Base-by-base conservation (phyloP, 2,329 filamentous ascomycete species). In the Fusarium pseudonygamai region DNA sequence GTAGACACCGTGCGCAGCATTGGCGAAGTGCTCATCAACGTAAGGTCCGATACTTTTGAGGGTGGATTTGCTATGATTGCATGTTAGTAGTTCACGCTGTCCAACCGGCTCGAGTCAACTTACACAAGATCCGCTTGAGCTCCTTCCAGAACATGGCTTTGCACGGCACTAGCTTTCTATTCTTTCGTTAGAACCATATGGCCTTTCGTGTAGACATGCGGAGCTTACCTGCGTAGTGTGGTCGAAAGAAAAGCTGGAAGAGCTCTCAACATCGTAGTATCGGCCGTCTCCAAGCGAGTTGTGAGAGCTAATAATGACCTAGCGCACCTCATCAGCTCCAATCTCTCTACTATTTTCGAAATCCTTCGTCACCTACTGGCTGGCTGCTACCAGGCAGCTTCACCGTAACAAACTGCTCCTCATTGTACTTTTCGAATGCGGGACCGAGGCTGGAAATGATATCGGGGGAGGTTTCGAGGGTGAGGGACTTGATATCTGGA, bases 341-440 rank as follows among this genome's bases (percentile, higher is more conserved):
- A 14, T 15, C 43, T 39, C 34, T n/a, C 24, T 46, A 14, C 24
- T 46, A 14, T 24, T 45, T 24, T 24, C 22, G 22, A 20, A 9
- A 20, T 32, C 42, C 26, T 52, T 59, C 34, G 24, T 60, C 37
- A 77, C 82, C 53, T 64, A 85, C 84, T 61, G 80, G 78, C 82
- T 94, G 91, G 82, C 91, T 96, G 80, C 93, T 90, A 36, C 95
- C 95, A 1, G 96, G 96, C 63, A 99, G 89, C 87, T 97, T 97
- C 71, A 94, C 92, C 22, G 95, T 95, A 55, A 91, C 85, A 82
- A 98, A 93, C 83, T 99, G 96, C 83, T 95, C 93, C 84, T 99
- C 96, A 79, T 98, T 98, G 88, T 99, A 98, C 83, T 93, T 94
- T 84, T 95, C 88, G 82, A 97, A 97, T 1, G 96, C 95, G 1